These are phyloP conservation scores for Chloranthus sessilifolius DNA, from an alignment of 164 flowering plant genomes.

Conservation along the genomic window DNA sequence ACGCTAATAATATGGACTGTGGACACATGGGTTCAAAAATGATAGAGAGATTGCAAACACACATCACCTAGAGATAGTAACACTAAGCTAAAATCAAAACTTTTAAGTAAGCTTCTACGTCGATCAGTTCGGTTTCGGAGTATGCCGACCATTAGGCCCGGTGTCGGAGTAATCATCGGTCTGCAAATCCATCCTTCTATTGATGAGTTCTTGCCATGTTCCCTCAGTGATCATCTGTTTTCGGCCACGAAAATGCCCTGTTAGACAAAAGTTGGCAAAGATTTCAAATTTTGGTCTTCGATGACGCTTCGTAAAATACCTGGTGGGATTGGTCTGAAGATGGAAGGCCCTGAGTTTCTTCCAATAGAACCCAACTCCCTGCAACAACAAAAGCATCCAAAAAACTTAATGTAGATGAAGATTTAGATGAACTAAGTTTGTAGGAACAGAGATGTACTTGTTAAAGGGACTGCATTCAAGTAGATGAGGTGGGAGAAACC, in stretches of 20 bases:
- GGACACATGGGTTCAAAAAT: too few species aligned
- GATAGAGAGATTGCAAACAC: too few species aligned
- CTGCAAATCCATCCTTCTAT: slow-evolving; percentile 37
- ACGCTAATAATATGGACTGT: too few species aligned
- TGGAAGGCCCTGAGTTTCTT: neutral
- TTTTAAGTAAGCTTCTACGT: too few species aligned
- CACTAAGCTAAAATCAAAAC: too few species aligned
- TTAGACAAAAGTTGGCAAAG: neutral
- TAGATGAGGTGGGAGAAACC: slow-evolving; percentile 5
- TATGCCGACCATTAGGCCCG: slow-evolving; percentile 50
- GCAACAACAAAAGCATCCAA: neutral
- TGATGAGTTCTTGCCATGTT: slow-evolving; percentile 6
- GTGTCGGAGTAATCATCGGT: slow-evolving; percentile 58
- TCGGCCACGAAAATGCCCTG: neutral
- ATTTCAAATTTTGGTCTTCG: neutral
- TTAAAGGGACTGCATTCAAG: slow-evolving; percentile 8
- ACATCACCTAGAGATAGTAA: too few species aligned
- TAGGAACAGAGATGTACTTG: neutral
- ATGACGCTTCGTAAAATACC: slow-evolving; percentile 5
- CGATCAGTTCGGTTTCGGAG: slow-evolving; percentile 7
- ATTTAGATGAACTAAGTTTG: neutral
- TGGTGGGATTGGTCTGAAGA: slow-evolving; percentile 5
- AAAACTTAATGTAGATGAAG: neutral
- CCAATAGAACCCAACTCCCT: slow-evolving; percentile 4
- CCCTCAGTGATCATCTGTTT: slow-evolving; percentile 20